phyloP scores from a whole-genome alignment of 108 stramenopile species.

The Aurantiochytrium sp. region DNA sequence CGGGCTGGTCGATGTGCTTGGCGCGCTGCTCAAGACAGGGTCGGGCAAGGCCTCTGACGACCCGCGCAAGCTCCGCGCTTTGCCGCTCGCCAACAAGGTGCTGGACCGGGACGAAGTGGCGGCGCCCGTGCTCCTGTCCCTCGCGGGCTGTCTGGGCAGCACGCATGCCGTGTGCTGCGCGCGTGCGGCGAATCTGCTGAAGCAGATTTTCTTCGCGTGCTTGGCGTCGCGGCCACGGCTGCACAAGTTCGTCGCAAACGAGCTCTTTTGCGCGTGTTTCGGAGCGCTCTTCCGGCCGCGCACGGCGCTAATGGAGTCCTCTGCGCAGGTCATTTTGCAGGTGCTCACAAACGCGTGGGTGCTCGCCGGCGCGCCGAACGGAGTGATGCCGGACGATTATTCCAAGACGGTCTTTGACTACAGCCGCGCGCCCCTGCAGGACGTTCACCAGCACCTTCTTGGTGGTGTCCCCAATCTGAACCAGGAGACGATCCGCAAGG shows the following conservation, averaged over 20 bases:
- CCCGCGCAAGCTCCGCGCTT: neutral
- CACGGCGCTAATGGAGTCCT: neutral
- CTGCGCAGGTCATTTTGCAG: conserved; percentile 3
- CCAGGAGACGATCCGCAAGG: neutral
- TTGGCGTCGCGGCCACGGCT: neutral
- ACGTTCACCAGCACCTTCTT: neutral
- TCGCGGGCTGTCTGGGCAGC: neutral
- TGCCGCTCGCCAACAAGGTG: neutral
- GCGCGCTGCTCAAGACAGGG: neutral
- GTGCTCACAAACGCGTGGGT: neutral
- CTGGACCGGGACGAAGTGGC: neutral
- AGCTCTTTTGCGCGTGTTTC: neutral
- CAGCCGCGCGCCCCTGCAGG: neutral
- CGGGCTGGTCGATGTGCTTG: neutral
- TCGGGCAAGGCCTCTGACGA: neutral
- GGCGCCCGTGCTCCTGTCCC: neutral
- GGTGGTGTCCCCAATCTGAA: neutral
- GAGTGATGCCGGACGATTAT: neutral
- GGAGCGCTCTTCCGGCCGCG: neutral
- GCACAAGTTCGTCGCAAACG: neutral
- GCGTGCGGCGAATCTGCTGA: neutral
- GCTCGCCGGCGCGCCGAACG: neutral
- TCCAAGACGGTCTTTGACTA: neutral
- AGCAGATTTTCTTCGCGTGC: neutral
- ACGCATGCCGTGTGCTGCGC: neutral